A percentile compares a stretch with the other conserved stretches of the same genome.
These are phyloP conservation scores for Wallemia mellicola DNA, from an alignment of 1,284 basidiomycete genomes.

Conservation along the genomic window DNA sequence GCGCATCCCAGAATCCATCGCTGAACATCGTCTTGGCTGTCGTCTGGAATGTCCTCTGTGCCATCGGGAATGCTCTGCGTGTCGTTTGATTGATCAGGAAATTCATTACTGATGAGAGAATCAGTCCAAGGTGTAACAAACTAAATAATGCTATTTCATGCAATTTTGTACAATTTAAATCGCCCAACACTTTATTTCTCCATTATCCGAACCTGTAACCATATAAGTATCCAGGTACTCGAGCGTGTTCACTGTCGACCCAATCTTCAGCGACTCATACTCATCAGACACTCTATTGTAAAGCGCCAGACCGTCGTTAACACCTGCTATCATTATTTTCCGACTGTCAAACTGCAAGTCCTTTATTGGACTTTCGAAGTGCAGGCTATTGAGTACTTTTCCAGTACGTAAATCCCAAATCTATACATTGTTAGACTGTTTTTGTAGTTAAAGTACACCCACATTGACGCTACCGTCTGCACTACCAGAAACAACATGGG, in stretches of 20 bases:
- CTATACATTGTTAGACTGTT: slow-evolving; percentile 16
- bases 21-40: background rate
- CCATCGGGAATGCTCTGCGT: background rate
- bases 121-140: background rate
- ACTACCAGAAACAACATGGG: slow-evolving; percentile 67
- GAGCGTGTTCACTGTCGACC: slow-evolving; percentile 51
- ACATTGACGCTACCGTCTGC: slow-evolving; percentile 79
- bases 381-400: slow-evolving; percentile 55
- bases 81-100: background rate
- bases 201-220: slow-evolving; percentile 64
- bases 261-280: slow-evolving; percentile 49
- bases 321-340: slow-evolving; percentile 75
- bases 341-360: slow-evolving; percentile 79
- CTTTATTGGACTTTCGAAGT: slow-evolving; percentile 72
- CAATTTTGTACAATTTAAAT: slow-evolving; percentile 20
- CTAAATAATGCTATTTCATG: background rate
- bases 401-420: slow-evolving; percentile 94
- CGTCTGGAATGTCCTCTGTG: background rate
- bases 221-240: slow-evolving; percentile 93
- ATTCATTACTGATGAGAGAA: background rate
- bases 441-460: slow-evolving; percentile 12
- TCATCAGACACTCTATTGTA: slow-evolving; percentile 88
- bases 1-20: background rate
- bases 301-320: slow-evolving; percentile 51
- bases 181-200: slow-evolving; percentile 79